Percentiles rank a stretch among this genome's conserved stretches.
Evolutionary conservation across 2,329 filamentous ascomycete genomes (phyloP).

Genomic region (Colletotrichum costaricense): DNA sequence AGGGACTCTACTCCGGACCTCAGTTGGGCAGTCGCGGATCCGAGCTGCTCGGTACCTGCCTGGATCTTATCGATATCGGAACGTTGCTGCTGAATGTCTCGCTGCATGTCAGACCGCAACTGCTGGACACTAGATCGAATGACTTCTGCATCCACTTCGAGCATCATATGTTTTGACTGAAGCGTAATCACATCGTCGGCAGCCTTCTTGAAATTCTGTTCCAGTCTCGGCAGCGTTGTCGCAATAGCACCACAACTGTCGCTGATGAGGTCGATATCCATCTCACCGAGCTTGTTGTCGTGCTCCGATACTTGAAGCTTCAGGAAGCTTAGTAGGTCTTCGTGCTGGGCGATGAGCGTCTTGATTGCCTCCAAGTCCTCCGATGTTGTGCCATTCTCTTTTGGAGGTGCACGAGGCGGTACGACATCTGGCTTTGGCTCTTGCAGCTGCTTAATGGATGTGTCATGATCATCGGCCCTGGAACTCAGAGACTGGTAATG

Average conservation of each 20-base stretch:
- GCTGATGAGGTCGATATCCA: slow-evolving; percentile 24
- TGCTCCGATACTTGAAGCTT: slow-evolving; percentile 1
- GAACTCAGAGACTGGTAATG: neutral
- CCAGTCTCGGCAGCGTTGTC: slow-evolving; percentile 17
- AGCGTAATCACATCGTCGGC: neutral
- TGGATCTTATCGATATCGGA: neutral
- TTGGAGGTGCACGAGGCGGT: neutral
- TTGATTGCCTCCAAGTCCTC: neutral
- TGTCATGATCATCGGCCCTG: neutral
- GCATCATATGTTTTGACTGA: neutral
- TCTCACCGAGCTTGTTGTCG: slow-evolving; percentile 21
- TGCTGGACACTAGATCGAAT: neutral
- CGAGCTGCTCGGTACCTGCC: neutral
- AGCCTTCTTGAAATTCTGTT: slow-evolving; percentile 4
- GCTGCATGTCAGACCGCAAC: neutral
- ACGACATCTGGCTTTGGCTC: neutral
- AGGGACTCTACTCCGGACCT: neutral
- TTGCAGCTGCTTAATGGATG: slow-evolving; percentile 2
- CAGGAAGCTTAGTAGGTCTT: neutral
- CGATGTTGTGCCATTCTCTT: neutral
- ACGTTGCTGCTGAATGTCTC: neutral
- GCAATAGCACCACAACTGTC: slow-evolving; percentile 9
- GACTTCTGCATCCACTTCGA: neutral
- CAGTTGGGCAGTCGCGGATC: neutral
- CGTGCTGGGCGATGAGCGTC: neutral